These are phyloP conservation scores for Stylosanthes scabra DNA, from an alignment of 331 rosid species.

Conservation along the genomic window DNA sequence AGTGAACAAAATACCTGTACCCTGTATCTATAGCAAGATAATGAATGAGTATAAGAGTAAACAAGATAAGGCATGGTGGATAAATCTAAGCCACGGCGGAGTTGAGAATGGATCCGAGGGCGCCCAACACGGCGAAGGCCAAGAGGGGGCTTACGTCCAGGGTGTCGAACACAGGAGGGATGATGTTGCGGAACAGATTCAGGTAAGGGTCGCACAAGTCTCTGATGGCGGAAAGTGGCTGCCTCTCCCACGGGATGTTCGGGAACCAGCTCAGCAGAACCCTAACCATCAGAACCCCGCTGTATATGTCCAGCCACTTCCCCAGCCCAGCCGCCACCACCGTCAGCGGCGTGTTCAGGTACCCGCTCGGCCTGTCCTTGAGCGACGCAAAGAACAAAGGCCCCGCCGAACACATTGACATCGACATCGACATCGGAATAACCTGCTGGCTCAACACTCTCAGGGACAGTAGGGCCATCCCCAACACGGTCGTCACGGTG, in stretches of 20 bases:
- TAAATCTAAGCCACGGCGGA: not conserved
- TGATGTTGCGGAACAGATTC: constrained; percentile 48
- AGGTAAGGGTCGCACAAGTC: constrained; percentile 60
- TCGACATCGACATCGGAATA: not conserved
- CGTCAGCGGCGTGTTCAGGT: constrained; percentile 86
- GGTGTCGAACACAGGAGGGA: constrained; percentile 52
- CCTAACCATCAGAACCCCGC: constrained; percentile 96
- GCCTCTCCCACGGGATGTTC: constrained; percentile 87
- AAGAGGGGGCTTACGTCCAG: constrained; percentile 57
- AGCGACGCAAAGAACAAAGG: constrained; percentile 68
- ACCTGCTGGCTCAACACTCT: constrained; percentile 6
- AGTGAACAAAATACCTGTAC: not conserved
- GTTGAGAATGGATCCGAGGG: constrained; percentile 44
- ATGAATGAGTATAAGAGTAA: too few relatives aligned
- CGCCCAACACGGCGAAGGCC: constrained; percentile 54
- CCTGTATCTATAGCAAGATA: not conserved
- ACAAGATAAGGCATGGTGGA: not conserved
- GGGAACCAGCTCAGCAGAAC: constrained; percentile 99
- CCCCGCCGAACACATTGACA: constrained; percentile 12
- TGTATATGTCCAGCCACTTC: constrained; percentile 95
- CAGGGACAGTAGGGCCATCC: not conserved
- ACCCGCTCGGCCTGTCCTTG: constrained; percentile 48
- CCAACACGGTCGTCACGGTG: constrained; percentile 26
- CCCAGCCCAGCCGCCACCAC: constrained; percentile 94
- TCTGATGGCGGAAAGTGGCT: constrained; percentile 52